Conservation (phyloP, 148 eudicot species). For the Camellia granthamiana region DNA sequence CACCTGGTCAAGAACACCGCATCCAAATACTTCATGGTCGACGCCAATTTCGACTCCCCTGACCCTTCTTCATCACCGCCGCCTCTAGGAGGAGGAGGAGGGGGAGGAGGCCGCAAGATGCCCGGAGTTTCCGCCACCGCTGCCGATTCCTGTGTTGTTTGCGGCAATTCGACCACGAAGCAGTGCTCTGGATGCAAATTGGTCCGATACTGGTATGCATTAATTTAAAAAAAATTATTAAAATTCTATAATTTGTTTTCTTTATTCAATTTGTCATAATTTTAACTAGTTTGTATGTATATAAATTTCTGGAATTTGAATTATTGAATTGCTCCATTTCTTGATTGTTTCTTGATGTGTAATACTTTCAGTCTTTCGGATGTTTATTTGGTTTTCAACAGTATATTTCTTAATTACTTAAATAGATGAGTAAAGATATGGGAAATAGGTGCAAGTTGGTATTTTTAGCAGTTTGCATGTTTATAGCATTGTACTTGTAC, state of each 20-base stretch:
- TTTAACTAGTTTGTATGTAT: not conserved
- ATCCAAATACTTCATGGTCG: constrained; percentile 52
- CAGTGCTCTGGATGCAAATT: constrained; percentile 67
- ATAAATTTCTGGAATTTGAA: not conserved
- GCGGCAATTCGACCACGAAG: constrained; percentile 36
- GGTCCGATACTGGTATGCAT: constrained; percentile 65
- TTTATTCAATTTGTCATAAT: not conserved
- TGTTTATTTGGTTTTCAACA: no score
- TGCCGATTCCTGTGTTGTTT: constrained; percentile 43
- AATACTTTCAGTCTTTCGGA: not conserved
- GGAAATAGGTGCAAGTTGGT: no score
- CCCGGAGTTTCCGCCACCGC: constrained; percentile 11
- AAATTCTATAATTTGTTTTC: not conserved
- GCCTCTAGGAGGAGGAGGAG: no score
- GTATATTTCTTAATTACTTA: no score
- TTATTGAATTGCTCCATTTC: not conserved
- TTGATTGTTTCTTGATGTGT: not conserved
- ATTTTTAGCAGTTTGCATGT: no score
- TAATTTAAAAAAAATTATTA: not conserved
- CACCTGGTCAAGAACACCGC: constrained; percentile 56
- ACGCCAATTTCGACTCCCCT: constrained; percentile 33
- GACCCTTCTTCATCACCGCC: constrained; percentile 6
- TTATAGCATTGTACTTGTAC: no score
- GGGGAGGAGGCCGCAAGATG: constrained; percentile 15
- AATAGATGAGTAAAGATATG: no score